Percentiles rank a stretch among this genome's conserved stretches.
Conservation (phyloP, 148 eudicot species). For the Silene latifolia region DNA sequence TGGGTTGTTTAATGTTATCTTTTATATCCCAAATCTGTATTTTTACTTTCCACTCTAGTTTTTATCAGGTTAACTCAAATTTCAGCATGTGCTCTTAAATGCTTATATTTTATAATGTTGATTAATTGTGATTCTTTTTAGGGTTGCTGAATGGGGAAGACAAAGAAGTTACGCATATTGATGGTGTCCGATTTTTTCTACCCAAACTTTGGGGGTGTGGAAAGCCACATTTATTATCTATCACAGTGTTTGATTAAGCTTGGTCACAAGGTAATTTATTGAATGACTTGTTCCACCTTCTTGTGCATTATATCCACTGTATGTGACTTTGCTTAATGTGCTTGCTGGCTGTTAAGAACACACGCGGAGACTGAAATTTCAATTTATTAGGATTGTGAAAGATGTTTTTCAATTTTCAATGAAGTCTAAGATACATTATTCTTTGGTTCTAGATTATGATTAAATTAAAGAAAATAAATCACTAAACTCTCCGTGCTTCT, state of each 20-base stretch:
- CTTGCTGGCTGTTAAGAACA: not conserved
- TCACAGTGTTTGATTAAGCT: conserved; percentile 87
- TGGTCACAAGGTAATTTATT: conserved; percentile 79
- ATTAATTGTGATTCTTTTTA: conserved; percentile 4
- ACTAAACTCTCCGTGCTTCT: not conserved
- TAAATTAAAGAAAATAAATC: not conserved
- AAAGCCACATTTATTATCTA: conserved; percentile 88
- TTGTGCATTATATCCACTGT: not conserved
- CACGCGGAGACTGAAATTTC: not conserved
- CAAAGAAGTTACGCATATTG: conserved; percentile 51
- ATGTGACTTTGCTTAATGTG: not conserved
- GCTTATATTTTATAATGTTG: not conserved
- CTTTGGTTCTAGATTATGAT: not conserved
- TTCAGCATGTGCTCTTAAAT: not conserved
- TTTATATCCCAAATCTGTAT: no score
- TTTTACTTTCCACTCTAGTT: no score
- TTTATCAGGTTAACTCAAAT: not conserved
- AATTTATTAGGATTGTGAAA: not conserved
- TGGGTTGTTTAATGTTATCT: no score
- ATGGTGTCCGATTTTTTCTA: conserved; percentile 97
- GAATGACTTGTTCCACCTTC: not conserved
- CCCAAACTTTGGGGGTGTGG: conserved; percentile 96
- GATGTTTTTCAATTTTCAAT: not conserved
- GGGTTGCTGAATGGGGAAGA: conserved; percentile 33
- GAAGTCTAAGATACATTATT: not conserved